Base-by-base conservation (phyloP, 257 asterid species). In the Solanum chiquidenum region DNA sequence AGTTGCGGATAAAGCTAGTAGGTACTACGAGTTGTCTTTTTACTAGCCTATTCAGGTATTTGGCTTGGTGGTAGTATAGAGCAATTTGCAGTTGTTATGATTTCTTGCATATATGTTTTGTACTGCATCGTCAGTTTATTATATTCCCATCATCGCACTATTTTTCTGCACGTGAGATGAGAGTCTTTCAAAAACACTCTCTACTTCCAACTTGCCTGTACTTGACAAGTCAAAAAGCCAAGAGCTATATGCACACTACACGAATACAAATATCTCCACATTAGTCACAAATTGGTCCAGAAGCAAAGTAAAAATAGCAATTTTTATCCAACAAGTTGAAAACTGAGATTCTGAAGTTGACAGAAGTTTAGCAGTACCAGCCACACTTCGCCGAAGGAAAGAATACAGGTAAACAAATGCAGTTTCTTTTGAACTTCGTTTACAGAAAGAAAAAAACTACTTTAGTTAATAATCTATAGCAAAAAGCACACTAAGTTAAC, bases 401-500 rank as follows among this genome's bases (percentile, higher is more conserved):
- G 60, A 80, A 82, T 82, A 82, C 71, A 82, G 42, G 27, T 46
- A 49, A 49, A 49, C 69, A 82, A 82, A 82, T 33, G 31, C 71
- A 82, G 86, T 18, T 31, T 38, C 69, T 82, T 44, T 49, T 82
- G 31, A 88, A 75, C 62, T 31, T 87, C 90, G 87, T 73, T 88
- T 89, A 89, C 92, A 90, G 73, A 66, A 85, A 52, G 25, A 49
- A 49, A 87, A 42, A 87, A 60, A 38, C 46, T 38, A 49, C 64
- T 83, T 23, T 37, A 46, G 76, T 29, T 40, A 72, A 69, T 85
- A 84, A 68, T 66, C 58, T 86, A 85, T 37, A 64, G 40, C 79
- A 55, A 77, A 88, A 88, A 82, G 86, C 80, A 89, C 71, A 74
- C 86, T 82, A 88, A 90, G 86, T 49, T 58, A 88, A 85, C 93